These are phyloP conservation scores for Ustilago trichophora DNA, from an alignment of 1,284 basidiomycete species.

Conservation along the genomic window DNA sequence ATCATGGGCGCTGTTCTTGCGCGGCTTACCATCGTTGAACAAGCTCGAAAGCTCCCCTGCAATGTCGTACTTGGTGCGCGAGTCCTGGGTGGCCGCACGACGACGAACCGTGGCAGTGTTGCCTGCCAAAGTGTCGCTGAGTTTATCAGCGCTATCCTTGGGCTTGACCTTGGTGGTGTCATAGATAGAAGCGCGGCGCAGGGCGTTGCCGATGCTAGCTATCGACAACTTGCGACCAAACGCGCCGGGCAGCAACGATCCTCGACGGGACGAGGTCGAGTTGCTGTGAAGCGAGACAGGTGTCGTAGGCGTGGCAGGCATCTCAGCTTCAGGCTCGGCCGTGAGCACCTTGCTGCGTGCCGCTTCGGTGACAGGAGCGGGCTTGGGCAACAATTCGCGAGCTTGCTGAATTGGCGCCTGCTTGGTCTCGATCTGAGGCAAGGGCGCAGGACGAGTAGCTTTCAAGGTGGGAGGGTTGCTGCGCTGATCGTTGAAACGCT, in stretches of 20 bases:
- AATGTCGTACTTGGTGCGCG: conserved; percentile 36
- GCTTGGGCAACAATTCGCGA: neutral
- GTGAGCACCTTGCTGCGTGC: neutral
- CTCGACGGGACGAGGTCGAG: conserved; percentile 14
- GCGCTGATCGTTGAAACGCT: conserved; percentile 48
- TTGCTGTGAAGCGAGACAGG: conserved; percentile 11
- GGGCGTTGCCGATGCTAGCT: conserved; percentile 30
- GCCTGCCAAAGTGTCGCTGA: neutral
- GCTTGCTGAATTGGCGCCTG: neutral
- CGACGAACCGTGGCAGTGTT: conserved; percentile 1
- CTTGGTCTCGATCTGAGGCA: neutral
- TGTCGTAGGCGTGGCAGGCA: conserved; percentile 21
- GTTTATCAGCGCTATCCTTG: conserved; percentile 4
- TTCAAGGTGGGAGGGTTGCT: conserved; percentile 27
- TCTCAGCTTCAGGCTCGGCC: neutral
- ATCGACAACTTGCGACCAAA: conserved; percentile 41
- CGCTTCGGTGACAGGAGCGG: neutral
- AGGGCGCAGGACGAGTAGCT: conserved; percentile 17
- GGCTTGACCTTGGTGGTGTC: conserved; percentile 25
- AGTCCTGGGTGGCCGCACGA: conserved; percentile 14
- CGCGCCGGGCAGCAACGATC: conserved; percentile 9
- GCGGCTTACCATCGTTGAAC: conserved; percentile 24
- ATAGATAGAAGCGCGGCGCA: conserved; percentile 38
- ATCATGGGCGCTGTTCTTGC: conserved; percentile 5
- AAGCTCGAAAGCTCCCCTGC: conserved; percentile 17